A percentile compares a stretch with the other conserved stretches of the same genome.
Evolutionary conservation across 495 filamentous ascomycete species (phyloP).

Genomic region (Penicillium cinerascens): DNA sequence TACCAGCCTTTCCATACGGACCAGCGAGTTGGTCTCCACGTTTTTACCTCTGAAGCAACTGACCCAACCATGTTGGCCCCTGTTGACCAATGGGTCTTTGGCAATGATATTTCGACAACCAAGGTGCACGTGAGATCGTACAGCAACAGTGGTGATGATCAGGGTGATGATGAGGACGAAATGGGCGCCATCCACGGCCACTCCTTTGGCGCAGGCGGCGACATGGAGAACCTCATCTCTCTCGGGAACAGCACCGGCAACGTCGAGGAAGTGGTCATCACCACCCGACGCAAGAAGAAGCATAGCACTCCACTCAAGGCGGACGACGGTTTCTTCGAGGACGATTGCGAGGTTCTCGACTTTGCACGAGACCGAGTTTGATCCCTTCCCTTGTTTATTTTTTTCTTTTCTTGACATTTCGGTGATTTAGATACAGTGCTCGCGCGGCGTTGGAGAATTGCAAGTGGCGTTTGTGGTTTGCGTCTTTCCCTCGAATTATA

Average conservation of each 20-base stretch:
- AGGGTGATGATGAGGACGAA: constrained; percentile 46
- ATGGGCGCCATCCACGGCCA: constrained; percentile 34
- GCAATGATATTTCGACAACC: constrained; percentile 55
- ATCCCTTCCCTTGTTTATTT: constrained; percentile 17
- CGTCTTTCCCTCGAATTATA: constrained; percentile 2
- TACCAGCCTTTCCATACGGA: constrained; percentile 92
- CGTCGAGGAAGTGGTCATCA: constrained; percentile 74
- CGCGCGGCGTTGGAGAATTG: constrained; percentile 16
- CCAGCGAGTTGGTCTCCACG: constrained; percentile 65
- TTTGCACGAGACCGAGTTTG: constrained; percentile 83
- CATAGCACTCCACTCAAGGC: constrained; percentile 42
- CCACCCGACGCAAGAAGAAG: constrained; percentile 65
- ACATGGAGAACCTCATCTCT: constrained; percentile 52
- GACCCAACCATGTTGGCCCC: constrained; percentile 22
- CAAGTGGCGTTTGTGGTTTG: constrained; percentile 13
- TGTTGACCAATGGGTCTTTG: constrained; percentile 65
- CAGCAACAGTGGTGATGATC: constrained; percentile 49
- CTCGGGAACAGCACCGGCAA: constrained; percentile 60
- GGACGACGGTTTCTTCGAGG: constrained; percentile 88
- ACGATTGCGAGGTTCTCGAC: constrained; percentile 89
- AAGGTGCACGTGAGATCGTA: constrained; percentile 59
- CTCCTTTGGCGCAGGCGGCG: constrained; percentile 32
- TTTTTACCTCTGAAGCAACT: constrained; percentile 42
- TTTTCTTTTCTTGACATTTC: constrained; percentile 1
- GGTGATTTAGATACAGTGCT: constrained; percentile 22